phyloP scores from a whole-genome alignment of 805 yeast species.

The Kluyveromyces nonfermentans region DNA sequence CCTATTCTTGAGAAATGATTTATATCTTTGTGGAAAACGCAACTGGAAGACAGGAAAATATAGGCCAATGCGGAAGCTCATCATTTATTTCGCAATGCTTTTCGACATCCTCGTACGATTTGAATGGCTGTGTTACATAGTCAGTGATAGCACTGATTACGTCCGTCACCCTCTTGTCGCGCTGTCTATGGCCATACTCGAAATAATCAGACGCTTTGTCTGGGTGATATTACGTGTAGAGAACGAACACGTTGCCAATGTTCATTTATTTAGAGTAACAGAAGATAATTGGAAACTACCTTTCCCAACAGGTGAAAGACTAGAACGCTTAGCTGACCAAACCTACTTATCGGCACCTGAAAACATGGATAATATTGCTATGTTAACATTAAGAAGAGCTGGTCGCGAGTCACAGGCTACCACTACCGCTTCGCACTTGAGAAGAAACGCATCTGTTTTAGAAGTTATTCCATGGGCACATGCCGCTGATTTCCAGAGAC shows the following conservation, averaged over 20 bases:
- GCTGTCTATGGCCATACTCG: conserved; percentile 75
- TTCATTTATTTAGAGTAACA: conserved; percentile 74
- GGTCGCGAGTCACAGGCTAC: background rate
- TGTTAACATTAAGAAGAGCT: background rate
- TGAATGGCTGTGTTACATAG: conserved; percentile 87
- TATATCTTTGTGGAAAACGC: conserved; percentile 45
- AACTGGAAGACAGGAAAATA: conserved; percentile 29
- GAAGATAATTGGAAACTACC: conserved; percentile 75
- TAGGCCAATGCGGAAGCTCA: conserved; percentile 26
- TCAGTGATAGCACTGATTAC: conserved; percentile 47
- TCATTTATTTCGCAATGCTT: conserved; percentile 68
- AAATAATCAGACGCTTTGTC: conserved; percentile 68
- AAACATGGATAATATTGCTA: conserved; percentile 7
- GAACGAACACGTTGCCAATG: conserved; percentile 91
- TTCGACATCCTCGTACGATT: conserved; percentile 68
- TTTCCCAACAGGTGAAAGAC: conserved; percentile 37
- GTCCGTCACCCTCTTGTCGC: conserved; percentile 36
- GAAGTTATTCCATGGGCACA: conserved; percentile 58
- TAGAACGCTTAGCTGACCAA: conserved; percentile 5
- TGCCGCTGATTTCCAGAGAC: conserved; percentile 75
- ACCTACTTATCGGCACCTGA: background rate
- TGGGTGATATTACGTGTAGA: conserved; percentile 94
- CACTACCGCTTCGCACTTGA: conserved; percentile 9
- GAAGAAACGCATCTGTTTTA: conserved; percentile 20
- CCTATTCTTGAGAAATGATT: conserved; percentile 56